Base-by-base conservation (phyloP, 1,139 yeast species). In the Yamadazyma atlantica region DNA sequence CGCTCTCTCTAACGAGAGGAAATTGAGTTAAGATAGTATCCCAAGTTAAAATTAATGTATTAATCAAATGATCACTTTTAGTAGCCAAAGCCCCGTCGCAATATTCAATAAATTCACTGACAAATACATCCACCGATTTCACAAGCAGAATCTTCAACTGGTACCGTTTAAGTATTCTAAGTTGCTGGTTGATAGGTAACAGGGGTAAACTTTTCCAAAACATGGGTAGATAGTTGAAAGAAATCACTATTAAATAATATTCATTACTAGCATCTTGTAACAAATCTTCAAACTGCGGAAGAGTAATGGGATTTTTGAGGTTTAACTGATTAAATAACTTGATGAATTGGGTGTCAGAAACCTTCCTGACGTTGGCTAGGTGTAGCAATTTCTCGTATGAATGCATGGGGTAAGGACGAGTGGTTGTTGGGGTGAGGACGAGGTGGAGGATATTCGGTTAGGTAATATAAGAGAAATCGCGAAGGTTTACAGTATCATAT, bases 281-380 rank as follows among this genome's bases (percentile, higher is more conserved):
- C 12, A 58, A 36, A 15, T 44, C 41, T 11, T 41, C 34, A 37
- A 49, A 55, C 18, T 55, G 54, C 19, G 41, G 38, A 7, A 43
- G 43, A 5, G 41, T 32, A 0, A 57, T 41, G 1, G 50, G 42
- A 2, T 21, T 15, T 24, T 36, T 31, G 12, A 42, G 40, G 32
- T 48, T 42, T 13, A 57, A 42, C 38, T 57, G 57, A 17, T 44
- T 41, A 40, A 45, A 57, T 14, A 59, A 38, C 5, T 44, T 42
- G 2, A 51, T 31, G 38, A 59, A 58, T 14, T 45, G 49, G 33
- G 47, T 45, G 27, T 45, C 45, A 0, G 53, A 23, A 1, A 53
- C 38, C 28, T 45, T 48, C 25, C 52, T 35, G 19, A 36, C 40
- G 22, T 49, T 41, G 6, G 54, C 39, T n/a, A 45, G 41, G 15